These are phyloP conservation scores for Metschnikowia peoriensis DNA, from an alignment of 805 yeast genomes.

Conservation along the genomic window DNA sequence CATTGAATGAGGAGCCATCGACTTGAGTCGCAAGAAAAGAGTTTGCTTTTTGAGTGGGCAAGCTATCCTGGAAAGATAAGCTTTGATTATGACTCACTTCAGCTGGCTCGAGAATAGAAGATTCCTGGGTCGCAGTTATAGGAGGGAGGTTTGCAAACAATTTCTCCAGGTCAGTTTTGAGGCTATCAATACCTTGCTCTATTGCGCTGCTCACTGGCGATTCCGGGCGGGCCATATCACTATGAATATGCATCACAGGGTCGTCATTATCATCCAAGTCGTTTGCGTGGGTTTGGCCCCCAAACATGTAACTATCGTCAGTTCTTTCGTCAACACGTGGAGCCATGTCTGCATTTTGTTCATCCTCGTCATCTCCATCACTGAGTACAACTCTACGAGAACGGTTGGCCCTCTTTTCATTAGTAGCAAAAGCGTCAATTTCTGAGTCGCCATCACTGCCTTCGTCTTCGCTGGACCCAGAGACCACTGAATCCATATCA, in stretches of 20 bases:
- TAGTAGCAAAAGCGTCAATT: slow-evolving; percentile 8
- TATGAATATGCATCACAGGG: slow-evolving; percentile 17
- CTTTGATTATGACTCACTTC: slow-evolving; percentile 7
- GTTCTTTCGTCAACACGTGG: slow-evolving; percentile 12
- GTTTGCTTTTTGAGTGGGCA: slow-evolving; percentile 12
- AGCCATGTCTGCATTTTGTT: slow-evolving; percentile 4
- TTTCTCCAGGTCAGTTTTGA: slow-evolving; percentile 4
- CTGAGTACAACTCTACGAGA: slow-evolving; percentile 11
- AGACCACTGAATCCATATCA: slow-evolving; percentile 7
- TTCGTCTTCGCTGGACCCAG: neutral
- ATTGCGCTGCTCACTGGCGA: slow-evolving; percentile 8
- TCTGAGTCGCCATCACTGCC: slow-evolving; percentile 16
- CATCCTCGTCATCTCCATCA: slow-evolving; percentile 18
- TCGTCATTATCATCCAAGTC: slow-evolving; percentile 12
- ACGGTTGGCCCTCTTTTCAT: slow-evolving; percentile 7
- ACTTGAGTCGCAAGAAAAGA: slow-evolving; percentile 1
- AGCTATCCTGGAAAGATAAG: slow-evolving; percentile 25
- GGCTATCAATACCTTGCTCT: slow-evolving; percentile 2
- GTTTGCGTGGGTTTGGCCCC: slow-evolving; percentile 9
- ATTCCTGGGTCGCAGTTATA: slow-evolving; percentile 12
- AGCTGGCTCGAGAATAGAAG: slow-evolving; percentile 1
- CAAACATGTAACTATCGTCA: slow-evolving; percentile 21
- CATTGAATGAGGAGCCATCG: slow-evolving; percentile 12
- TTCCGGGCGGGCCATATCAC: slow-evolving; percentile 12
- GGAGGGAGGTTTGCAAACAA: slow-evolving; percentile 33